These are phyloP conservation scores for Chlamydomonas eustigma DNA, from an alignment of 139 green algal species.

Conservation along the genomic window DNA sequence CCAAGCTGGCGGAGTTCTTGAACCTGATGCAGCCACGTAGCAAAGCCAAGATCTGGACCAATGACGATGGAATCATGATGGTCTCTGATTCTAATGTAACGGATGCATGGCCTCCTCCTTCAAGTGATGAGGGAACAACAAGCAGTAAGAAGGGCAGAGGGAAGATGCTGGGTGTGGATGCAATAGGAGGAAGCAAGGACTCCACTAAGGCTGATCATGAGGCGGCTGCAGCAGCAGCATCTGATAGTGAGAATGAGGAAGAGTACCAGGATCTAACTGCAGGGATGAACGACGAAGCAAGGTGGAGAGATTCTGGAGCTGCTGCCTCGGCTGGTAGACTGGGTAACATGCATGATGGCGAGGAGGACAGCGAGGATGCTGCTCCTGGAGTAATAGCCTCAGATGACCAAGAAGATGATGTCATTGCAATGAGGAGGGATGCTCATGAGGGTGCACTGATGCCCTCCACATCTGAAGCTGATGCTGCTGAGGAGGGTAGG, in stretches of 20 bases:
- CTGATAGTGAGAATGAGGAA: conserved; percentile 17
- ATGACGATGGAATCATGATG: too few species aligned
- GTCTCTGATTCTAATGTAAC: too few species aligned
- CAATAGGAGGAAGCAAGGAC: too few species aligned
- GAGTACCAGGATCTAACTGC: conserved; percentile 30
- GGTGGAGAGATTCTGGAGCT: background rate
- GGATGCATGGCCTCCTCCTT: too few species aligned
- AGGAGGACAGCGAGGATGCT: conserved; percentile 10
- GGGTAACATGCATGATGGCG: background rate
- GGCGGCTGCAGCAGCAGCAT: conserved; percentile 12
- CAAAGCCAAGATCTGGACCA: conserved; percentile 78
- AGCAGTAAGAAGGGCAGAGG: too few species aligned
- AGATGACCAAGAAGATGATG: conserved; percentile 27
- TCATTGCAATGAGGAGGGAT: too few species aligned
- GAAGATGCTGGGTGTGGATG: too few species aligned
- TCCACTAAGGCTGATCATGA: conserved; percentile 26
- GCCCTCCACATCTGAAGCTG: background rate
- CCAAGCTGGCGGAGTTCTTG: conserved; percentile 88
- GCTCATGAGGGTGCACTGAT: background rate
- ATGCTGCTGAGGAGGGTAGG: conserved; percentile 1
- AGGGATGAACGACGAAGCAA: background rate
- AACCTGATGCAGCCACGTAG: conserved; percentile 78
- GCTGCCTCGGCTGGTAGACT: background rate
- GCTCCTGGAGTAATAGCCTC: too few species aligned
- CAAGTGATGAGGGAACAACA: too few species aligned